phyloP scores from a whole-genome alignment of 139 green algal species.

The Chlamydomonas urium region DNA sequence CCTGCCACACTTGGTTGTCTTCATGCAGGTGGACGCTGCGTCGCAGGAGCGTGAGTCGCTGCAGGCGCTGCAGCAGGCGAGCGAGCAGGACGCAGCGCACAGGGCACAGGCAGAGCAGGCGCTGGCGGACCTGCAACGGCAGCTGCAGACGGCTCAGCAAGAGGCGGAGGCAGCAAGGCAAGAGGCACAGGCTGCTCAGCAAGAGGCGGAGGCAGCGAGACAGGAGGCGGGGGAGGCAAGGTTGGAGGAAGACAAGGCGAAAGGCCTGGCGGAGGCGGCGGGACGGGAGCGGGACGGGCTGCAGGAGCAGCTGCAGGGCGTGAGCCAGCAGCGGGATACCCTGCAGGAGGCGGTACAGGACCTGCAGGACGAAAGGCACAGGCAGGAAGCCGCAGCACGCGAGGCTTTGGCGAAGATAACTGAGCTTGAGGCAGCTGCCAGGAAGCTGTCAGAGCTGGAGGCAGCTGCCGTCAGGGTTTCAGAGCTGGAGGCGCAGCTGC shows the following conservation, averaged over 20 bases:
- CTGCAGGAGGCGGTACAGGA: conserved; percentile 13
- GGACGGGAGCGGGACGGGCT: conserved; percentile 2
- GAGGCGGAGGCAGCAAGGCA: neutral
- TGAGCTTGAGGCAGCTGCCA: too few species aligned
- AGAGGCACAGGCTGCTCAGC: neutral
- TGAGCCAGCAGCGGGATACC: conserved; percentile 7
- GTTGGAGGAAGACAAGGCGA: neutral
- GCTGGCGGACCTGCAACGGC: too few species aligned
- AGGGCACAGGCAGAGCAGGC: too few species aligned
- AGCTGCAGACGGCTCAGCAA: neutral
- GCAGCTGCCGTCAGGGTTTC: neutral
- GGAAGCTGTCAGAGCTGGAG: conserved; percentile 1
- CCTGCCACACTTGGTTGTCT: too few species aligned
- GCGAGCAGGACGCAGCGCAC: neutral
- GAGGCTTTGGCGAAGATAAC: too few species aligned
- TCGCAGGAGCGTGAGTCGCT: too few species aligned
- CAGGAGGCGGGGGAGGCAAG: too few species aligned
- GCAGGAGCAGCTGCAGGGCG: conserved; percentile 4
- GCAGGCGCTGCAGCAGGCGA: neutral
- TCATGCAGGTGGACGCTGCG: too few species aligned
- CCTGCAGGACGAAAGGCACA: too few species aligned
- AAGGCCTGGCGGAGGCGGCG: neutral
- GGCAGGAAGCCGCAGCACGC: too few species aligned
- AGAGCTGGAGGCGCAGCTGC: conserved; percentile 13
- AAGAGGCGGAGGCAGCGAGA: neutral